Conservation (phyloP, 1,284 basidiomycete genomes). For the Filobasidium uniguttulatum region DNA sequence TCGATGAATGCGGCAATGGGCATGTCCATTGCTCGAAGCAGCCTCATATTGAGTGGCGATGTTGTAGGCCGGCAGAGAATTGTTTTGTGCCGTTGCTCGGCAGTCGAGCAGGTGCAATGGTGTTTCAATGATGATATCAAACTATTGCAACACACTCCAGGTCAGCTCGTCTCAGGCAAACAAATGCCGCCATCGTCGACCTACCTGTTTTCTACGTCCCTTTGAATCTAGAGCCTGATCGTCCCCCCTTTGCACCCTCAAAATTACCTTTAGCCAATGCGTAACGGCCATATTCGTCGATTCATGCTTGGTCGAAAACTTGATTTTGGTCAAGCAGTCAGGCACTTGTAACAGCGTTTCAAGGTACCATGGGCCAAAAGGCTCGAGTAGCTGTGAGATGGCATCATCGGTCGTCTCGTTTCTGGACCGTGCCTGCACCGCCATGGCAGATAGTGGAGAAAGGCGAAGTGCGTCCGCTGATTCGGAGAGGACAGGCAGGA, state of each 20-base stretch:
- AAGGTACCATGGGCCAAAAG: constrained; percentile 46
- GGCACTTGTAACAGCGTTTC: constrained; percentile 38
- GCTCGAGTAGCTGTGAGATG: constrained; percentile 40
- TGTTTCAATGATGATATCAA: constrained; percentile 69
- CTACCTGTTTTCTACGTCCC: constrained; percentile 50
- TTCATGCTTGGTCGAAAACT: constrained; percentile 70
- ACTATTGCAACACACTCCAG: constrained; percentile 39
- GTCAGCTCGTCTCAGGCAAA: neutral
- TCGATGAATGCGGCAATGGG: neutral
- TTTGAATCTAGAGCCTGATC: constrained; percentile 50
- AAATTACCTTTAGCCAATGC: constrained; percentile 68
- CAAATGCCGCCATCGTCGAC: neutral
- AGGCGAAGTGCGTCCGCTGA: constrained; percentile 32
- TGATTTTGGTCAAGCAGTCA: constrained; percentile 44
- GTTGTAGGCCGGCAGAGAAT: constrained; percentile 49
- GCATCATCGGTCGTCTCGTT: constrained; percentile 37
- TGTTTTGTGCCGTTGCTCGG: constrained; percentile 63
- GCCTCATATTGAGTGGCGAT: neutral
- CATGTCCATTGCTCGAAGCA: neutral
- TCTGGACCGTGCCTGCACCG: constrained; percentile 23
- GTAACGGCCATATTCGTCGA: constrained; percentile 64
- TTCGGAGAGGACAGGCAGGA: constrained; percentile 44
- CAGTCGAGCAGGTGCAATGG: constrained; percentile 43
- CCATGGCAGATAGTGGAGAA: constrained; percentile 38
- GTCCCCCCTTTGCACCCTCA: constrained; percentile 73